Evolutionary conservation across 805 yeast genomes (phyloP).

Genomic region (Ogataea ramenticola): DNA sequence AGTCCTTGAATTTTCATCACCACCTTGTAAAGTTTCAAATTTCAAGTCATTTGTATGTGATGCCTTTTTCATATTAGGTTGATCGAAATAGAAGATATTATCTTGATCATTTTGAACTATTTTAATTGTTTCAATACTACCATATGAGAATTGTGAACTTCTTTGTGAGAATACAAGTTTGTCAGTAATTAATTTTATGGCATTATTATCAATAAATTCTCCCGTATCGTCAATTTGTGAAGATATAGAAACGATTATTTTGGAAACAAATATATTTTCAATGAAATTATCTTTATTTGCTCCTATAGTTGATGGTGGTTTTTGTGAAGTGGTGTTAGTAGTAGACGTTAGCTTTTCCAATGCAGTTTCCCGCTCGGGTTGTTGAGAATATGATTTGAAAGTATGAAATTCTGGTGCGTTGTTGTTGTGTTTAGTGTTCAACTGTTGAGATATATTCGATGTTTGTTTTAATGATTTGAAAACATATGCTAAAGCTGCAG

Average conservation of each 20-base stretch:
- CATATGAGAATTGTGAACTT: slow-evolving; percentile 34
- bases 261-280: slow-evolving; percentile 30
- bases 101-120: slow-evolving; percentile 14
- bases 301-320: background rate
- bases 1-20: slow-evolving; percentile 8
- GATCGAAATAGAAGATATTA: slow-evolving; percentile 20
- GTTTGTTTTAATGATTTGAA: slow-evolving; percentile 21
- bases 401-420: too few species aligned
- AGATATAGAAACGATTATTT: slow-evolving; percentile 34
- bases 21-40: slow-evolving; percentile 37
- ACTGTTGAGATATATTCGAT: background rate
- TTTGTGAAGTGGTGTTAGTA: background rate
- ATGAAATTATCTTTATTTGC: slow-evolving; percentile 17
- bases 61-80: slow-evolving; percentile 6
- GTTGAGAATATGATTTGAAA: background rate
- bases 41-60: slow-evolving; percentile 40
- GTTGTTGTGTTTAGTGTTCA: too few species aligned
- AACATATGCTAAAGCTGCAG: slow-evolving; percentile 30
- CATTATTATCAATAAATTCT: slow-evolving; percentile 28
- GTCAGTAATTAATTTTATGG: slow-evolving; percentile 20
- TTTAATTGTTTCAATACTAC: slow-evolving; percentile 35
- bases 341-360: background rate
- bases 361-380: background rate
- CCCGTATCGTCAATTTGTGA: slow-evolving; percentile 39
- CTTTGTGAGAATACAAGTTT: slow-evolving; percentile 37